Evolutionary conservation across 2,329 filamentous ascomycete species (phyloP).

Genomic region (Fusarium sp.): DNA sequence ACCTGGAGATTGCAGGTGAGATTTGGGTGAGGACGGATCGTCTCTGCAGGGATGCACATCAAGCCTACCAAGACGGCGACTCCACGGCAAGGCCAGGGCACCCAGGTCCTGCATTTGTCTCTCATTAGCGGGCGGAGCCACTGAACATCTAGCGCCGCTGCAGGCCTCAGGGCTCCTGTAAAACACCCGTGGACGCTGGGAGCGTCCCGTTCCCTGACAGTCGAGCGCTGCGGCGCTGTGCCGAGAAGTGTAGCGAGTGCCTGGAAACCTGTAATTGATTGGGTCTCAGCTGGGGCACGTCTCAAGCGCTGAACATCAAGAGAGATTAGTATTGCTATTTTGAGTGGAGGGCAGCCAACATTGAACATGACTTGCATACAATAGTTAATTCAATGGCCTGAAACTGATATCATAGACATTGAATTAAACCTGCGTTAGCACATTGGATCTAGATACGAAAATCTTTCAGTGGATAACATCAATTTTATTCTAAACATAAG

Average conservation of each 20-base stretch:
- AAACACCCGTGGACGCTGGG: slow-evolving; percentile 30
- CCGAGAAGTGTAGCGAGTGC: slow-evolving; percentile 24
- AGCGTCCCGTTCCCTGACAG: slow-evolving; percentile 20
- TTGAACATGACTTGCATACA: slow-evolving; percentile 44
- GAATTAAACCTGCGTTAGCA: slow-evolving; percentile 13
- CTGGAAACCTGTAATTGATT: slow-evolving; percentile 41
- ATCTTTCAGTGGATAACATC: neutral
- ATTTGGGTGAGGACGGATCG: slow-evolving; percentile 51
- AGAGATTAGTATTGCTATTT: slow-evolving; percentile 46
- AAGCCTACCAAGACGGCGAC: slow-evolving; percentile 29
- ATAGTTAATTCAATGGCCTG: slow-evolving; percentile 40
- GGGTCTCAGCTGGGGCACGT: slow-evolving; percentile 37
- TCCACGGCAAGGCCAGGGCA: slow-evolving; percentile 37
- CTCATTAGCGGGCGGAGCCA: slow-evolving; percentile 47
- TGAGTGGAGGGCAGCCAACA: slow-evolving; percentile 43
- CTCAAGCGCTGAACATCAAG: slow-evolving; percentile 43
- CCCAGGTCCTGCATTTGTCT: slow-evolving; percentile 39
- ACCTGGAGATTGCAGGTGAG: slow-evolving; percentile 50
- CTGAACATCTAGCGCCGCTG: slow-evolving; percentile 47
- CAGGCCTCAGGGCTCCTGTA: slow-evolving; percentile 43
- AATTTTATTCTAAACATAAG: slow-evolving; percentile 1
- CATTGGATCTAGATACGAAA: slow-evolving; percentile 1
- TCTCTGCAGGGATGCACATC: slow-evolving; percentile 51
- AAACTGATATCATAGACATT: slow-evolving; percentile 34
- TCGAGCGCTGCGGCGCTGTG: slow-evolving; percentile 31